Base-by-base conservation (phyloP, 768 basidiomycete species). In the Cyathus striatus region DNA sequence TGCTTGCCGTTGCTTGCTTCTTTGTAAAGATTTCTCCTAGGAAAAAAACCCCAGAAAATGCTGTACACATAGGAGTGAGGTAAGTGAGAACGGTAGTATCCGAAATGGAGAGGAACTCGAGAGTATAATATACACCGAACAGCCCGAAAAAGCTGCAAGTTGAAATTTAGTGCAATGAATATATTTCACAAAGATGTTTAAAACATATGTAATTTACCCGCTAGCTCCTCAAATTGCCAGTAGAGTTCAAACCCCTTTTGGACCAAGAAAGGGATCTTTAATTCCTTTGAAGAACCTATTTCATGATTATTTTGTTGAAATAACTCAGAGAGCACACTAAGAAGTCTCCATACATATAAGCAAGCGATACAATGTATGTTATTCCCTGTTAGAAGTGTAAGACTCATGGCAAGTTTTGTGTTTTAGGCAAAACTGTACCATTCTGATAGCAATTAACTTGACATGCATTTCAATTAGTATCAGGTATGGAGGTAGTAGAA, bases 1-100 rank as follows among this genome's bases (percentile, higher is more conserved):
- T 13, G 14, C 68, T 67, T 13, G 70, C 86, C 25, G 80, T 34
- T 3, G 74, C 70, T 56, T 89, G 79, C 46, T 63, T 70, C 38
- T 59, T 61, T 2, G 73, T 70, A 47, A 86, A 73, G 0, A 54
- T 58, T 51, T 92, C 90, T 21, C 75, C 72, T 14, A 87, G 59
- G 14, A 86, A 67, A 1, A 86, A 50, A 13, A 76, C 75, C 2
- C 79, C 89, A 5, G 79, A 64, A 6, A 88, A 56, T 0, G 78
- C 79, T 0, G 81, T 84, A 26, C 70, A 69, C 41, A 83, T 73
- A 0, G 91, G 91, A 1, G 74, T 58, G 3, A 93, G 66, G 64
- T 91, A 93, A 0, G 81, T 79, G 36, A 95, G 64, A 4, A 86
- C 84, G 0, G 81, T 83, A 0, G 86, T 78, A 56, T 93, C 90